phyloP scores from a whole-genome alignment of 1,284 basidiomycete genomes.

The Meripilus lineatus region DNA sequence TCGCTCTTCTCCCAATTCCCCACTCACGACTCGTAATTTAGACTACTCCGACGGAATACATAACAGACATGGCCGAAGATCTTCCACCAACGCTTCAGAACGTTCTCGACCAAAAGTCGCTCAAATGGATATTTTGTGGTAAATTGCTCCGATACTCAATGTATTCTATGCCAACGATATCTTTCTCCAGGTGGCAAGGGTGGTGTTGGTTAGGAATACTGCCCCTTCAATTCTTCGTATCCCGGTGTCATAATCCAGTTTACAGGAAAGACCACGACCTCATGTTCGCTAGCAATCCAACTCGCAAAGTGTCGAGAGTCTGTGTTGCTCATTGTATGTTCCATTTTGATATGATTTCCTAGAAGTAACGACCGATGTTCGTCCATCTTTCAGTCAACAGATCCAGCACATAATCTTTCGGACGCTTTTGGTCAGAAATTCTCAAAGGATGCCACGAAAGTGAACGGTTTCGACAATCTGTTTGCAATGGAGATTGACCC shows the following conservation, averaged over 20 bases:
- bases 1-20: no score
- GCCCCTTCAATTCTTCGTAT: no score
- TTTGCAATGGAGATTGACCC: slow-evolving; percentile 99
- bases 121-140: slow-evolving; percentile 98
- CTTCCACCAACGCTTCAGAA: slow-evolving; percentile 85
- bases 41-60: no score
- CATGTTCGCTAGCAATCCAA: slow-evolving; percentile 94
- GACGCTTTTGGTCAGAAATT: slow-evolving; percentile 99
- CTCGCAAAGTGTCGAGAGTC: slow-evolving; percentile 84
- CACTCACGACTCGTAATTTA: no score
- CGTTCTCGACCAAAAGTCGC: slow-evolving; percentile 79
- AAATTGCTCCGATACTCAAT: slow-evolving; percentile 30
- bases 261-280: slow-evolving; percentile 91
- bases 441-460: slow-evolving; percentile 98
- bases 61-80: slow-evolving; percentile 42
- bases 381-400: slow-evolving; percentile 71
- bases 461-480: slow-evolving; percentile 96
- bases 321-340: slow-evolving; percentile 85
- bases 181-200: slow-evolving; percentile 73
- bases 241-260: no score
- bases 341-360: background rate
- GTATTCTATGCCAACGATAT: background rate
- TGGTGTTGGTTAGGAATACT: slow-evolving; percentile 77
- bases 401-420: slow-evolving; percentile 98
- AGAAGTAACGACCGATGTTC: background rate